Evolutionary conservation across 805 yeast genomes (phyloP).

Genomic region (Pichia kluyveri): DNA sequence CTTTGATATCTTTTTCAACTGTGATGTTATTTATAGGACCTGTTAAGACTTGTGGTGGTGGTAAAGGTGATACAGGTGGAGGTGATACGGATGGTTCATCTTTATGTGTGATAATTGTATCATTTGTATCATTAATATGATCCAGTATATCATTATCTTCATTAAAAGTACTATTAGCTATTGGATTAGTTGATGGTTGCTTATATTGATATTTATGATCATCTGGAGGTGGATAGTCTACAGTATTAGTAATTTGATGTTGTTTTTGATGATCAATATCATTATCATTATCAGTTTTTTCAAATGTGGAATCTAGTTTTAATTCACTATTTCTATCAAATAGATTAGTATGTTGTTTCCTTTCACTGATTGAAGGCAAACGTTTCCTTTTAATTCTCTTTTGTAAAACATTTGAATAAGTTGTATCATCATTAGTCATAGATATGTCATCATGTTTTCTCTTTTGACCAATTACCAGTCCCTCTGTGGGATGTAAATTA

Average conservation of each 20-base stretch:
- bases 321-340: not conserved
- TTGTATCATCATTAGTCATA: too few relatives aligned
- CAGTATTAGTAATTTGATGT: too few relatives aligned
- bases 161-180: conserved; percentile 3
- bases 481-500: too few relatives aligned
- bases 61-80: not conserved
- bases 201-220: too few relatives aligned
- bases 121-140: not conserved
- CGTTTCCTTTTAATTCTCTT: not conserved
- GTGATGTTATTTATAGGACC: not conserved
- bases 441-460: not conserved
- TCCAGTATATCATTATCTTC: not conserved
- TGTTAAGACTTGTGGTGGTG: not conserved
- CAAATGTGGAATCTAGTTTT: not conserved
- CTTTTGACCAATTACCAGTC: not conserved
- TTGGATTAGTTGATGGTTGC: not conserved
- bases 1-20: conserved; percentile 1
- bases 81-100: not conserved
- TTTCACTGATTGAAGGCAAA: not conserved
- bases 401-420: not conserved
- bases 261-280: not conserved
- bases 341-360: not conserved
- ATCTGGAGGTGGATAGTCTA: too few relatives aligned
- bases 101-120: not conserved
- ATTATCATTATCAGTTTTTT: not conserved